Evolutionary conservation across 140 eudicot species (phyloP).

Genomic region (Stevia rebaudiana): DNA sequence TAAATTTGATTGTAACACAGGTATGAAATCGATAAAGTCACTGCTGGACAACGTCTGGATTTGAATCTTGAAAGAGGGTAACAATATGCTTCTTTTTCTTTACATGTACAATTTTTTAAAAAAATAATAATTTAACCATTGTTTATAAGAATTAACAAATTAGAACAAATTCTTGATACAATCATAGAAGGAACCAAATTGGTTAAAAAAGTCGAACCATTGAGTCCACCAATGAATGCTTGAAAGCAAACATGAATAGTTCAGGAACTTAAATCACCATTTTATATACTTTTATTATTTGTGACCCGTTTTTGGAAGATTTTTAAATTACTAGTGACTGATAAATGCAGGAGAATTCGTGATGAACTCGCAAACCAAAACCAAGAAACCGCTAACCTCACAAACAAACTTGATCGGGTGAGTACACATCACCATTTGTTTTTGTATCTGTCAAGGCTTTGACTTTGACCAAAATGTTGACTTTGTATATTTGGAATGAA

Average conservation of each 20-base stretch:
- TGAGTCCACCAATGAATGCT: neutral
- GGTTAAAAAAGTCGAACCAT: neutral
- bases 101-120: no score
- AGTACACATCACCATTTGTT: constrained; percentile 22
- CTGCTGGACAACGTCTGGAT: constrained; percentile 95
- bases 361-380: constrained; percentile 83
- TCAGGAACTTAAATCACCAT: no score
- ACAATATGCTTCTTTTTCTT: no score
- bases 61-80: constrained; percentile 96
- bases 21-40: constrained; percentile 85
- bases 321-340: neutral
- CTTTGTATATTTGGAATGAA: constrained; percentile 10
- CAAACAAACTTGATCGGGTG: constrained; percentile 88
- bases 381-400: constrained; percentile 86
- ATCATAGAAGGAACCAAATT: neutral
- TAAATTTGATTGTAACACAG: constrained; percentile 34
- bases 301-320: neutral
- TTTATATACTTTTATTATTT: no score
- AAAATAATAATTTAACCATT: no score
- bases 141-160: neutral
- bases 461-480: constrained; percentile 10
- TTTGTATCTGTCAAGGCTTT: neutral
- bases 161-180: neutral
- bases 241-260: neutral
- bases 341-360: constrained; percentile 77